phyloP scores from a whole-genome alignment of 2,329 filamentous ascomycete species.

The Xylariaceae sp. region DNA sequence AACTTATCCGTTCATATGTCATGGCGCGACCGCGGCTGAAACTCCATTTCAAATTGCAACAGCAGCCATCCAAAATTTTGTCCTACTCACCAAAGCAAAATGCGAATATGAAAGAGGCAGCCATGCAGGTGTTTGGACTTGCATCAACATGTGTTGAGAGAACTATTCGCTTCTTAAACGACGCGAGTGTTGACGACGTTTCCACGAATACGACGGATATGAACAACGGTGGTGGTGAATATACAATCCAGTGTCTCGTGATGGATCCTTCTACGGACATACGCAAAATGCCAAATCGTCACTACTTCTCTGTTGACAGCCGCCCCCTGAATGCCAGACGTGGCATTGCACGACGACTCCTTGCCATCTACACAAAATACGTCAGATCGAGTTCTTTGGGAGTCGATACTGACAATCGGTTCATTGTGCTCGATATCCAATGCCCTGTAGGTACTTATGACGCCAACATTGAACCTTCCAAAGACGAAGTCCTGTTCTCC shows the following conservation, averaged over 20 bases:
- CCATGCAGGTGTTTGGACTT: constrained; percentile 61
- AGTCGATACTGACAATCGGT: constrained; percentile 46
- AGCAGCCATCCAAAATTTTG: constrained; percentile 54
- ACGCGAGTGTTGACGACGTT: constrained; percentile 3
- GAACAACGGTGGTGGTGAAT: constrained; percentile 25
- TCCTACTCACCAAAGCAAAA: constrained; percentile 57
- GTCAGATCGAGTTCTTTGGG: constrained; percentile 31
- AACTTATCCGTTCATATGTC: constrained; percentile 62
- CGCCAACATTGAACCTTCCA: constrained; percentile 67
- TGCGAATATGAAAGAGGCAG: constrained; percentile 54
- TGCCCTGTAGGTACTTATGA: constrained; percentile 67
- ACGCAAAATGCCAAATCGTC: constrained; percentile 45
- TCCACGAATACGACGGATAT: constrained; percentile 5
- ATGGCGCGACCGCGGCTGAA: constrained; percentile 63
- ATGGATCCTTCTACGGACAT: constrained; percentile 48
- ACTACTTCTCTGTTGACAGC: constrained; percentile 67
- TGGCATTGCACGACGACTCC: constrained; percentile 60
- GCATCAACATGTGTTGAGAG: constrained; percentile 52
- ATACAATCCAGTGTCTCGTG: constrained; percentile 56
- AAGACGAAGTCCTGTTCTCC: constrained; percentile 68
- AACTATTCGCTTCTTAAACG: constrained; percentile 12
- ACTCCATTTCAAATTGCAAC: constrained; percentile 58
- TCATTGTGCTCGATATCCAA: constrained; percentile 61
- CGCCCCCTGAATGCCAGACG: constrained; percentile 58
- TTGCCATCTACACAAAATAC: constrained; percentile 50